phyloP scores from a whole-genome alignment of 768 basidiomycete genomes.

The Mycena metata region DNA sequence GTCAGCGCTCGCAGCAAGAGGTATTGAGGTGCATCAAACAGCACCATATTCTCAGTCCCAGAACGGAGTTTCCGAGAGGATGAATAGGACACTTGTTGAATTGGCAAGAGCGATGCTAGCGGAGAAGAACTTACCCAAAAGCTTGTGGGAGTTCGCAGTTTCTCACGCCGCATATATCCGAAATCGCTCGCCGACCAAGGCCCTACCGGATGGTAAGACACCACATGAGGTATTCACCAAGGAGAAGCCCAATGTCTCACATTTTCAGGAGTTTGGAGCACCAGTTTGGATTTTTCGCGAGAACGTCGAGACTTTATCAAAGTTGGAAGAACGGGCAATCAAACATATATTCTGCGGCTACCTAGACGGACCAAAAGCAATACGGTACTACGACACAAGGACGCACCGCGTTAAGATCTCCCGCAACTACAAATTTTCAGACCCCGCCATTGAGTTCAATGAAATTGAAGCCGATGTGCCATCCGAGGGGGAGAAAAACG shows the following conservation, averaged over 20 bases:
- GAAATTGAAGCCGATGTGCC: background rate
- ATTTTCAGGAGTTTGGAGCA: no score
- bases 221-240: no score
- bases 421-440: constrained; percentile 10
- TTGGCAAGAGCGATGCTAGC: constrained; percentile 49
- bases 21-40: constrained; percentile 47
- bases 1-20: constrained; percentile 39
- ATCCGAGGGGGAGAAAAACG: constrained; percentile 20
- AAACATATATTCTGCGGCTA: no score
- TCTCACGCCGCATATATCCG: constrained; percentile 40
- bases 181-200: constrained; percentile 33
- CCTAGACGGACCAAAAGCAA: no score
- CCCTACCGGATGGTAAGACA: constrained; percentile 7
- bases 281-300: no score
- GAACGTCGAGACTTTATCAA: no score
- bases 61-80: constrained; percentile 56
- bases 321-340: no score
- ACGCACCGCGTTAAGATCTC: constrained; percentile 13
- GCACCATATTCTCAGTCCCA: constrained; percentile 54
- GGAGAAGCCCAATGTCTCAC: no score
- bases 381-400: no score
- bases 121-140: constrained; percentile 32
- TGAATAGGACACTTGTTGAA: constrained; percentile 49
- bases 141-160: constrained; percentile 42
- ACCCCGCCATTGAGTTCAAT: constrained; percentile 6